These are phyloP conservation scores for Phaeosphaeria sp. DNA, from an alignment of 2,329 filamentous ascomycete genomes.

Conservation along the genomic window DNA sequence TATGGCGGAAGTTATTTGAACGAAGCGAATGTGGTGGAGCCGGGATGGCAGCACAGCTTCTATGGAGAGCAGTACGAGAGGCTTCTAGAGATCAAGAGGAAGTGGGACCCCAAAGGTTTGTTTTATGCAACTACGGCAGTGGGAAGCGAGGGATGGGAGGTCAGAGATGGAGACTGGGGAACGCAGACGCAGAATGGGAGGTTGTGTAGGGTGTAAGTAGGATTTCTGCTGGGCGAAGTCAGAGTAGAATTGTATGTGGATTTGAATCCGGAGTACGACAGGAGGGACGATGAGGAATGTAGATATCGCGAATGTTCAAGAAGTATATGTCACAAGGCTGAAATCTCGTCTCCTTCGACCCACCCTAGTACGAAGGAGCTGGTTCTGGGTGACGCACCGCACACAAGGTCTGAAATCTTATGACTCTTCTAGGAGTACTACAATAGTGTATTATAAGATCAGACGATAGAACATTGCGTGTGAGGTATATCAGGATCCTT, in stretches of 20 bases:
- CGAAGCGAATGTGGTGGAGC: slow-evolving; percentile 32
- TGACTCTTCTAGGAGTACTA: no score
- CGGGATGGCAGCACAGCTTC: slow-evolving; percentile 28
- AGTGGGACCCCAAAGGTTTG: slow-evolving; percentile 36
- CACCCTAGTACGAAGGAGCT: no score
- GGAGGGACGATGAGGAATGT: no score
- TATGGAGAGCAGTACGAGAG: slow-evolving; percentile 33
- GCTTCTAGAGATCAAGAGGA: slow-evolving; percentile 34
- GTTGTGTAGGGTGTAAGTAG: slow-evolving; percentile 9
- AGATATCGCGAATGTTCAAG: neutral
- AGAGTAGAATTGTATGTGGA: no score
- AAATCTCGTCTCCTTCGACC: no score
- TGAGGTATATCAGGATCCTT: no score
- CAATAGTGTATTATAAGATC: no score
- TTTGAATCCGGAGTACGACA: no score
- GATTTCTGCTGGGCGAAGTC: neutral
- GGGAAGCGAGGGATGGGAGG: slow-evolving; percentile 35
- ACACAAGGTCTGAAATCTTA: no score
- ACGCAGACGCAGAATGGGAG: slow-evolving; percentile 19
- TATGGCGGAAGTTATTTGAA: slow-evolving; percentile 32
- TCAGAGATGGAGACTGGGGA: slow-evolving; percentile 14
- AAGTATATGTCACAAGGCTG: neutral
- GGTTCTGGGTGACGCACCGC: no score
- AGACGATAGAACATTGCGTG: no score
- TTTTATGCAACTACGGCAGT: slow-evolving; percentile 39